These are phyloP conservation scores for Diophrys appendiculata DNA, from an alignment of 73 alveolate genomes.

Conservation along the genomic window DNA sequence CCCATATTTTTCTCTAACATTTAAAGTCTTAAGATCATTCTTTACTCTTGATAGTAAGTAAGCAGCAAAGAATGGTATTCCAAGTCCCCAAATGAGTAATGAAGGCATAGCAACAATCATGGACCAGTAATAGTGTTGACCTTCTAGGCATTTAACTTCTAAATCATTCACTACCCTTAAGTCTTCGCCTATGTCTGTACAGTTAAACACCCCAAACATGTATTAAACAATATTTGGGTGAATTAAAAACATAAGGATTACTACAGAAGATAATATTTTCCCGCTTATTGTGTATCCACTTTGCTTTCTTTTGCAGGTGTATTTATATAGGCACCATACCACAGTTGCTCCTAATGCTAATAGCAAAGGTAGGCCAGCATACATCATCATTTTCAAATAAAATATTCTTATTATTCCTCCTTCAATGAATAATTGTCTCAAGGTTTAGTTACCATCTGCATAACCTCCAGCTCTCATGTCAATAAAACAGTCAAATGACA, in stretches of 20 bases:
- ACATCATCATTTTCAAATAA: neutral
- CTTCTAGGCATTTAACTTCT: slow-evolving; percentile 34
- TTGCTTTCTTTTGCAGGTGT: neutral
- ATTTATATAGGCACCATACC: no score
- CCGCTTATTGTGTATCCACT: no score
- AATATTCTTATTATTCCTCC: neutral
- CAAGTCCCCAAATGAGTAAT: slow-evolving; percentile 27
- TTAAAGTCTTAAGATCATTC: neutral
- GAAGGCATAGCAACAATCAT: slow-evolving; percentile 36
- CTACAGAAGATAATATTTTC: slow-evolving; percentile 23
- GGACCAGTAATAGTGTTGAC: slow-evolving; percentile 27
- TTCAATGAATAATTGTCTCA: no score
- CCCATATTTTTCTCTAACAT: slow-evolving; percentile 18
- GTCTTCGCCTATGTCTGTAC: slow-evolving; percentile 35
- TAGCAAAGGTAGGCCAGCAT: neutral
- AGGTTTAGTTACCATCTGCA: no score
- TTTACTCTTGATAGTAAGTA: neutral
- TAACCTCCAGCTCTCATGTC: slow-evolving; percentile 21
- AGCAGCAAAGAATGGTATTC: slow-evolving; percentile 20
- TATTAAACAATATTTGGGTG: slow-evolving; percentile 59
- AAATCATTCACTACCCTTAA: slow-evolving; percentile 38
- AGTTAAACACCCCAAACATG: slow-evolving; percentile 38
- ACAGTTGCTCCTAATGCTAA: neutral
- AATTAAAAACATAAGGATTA: slow-evolving; percentile 49
- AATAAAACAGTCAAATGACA: slow-evolving; percentile 67